phyloP scores from a whole-genome alignment of 2,329 filamentous ascomycete species.

The Pseudogymnoascus destructans region DNA sequence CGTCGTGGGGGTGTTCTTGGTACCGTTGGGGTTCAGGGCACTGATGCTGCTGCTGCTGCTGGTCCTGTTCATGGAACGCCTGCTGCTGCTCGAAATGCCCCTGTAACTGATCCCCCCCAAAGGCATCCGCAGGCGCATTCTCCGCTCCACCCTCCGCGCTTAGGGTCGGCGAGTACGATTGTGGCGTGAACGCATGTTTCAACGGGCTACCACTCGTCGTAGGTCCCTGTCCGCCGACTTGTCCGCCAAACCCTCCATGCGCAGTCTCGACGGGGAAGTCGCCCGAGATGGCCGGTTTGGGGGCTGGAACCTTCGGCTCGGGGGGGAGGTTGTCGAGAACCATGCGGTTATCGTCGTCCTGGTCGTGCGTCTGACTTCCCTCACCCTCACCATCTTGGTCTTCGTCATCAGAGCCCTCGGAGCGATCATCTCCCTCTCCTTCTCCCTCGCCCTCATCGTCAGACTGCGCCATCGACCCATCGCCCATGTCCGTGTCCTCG shows the following conservation, averaged over 20 bases:
- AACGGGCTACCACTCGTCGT: background rate
- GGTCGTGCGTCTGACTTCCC: background rate
- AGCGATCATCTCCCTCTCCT: constrained; percentile 34
- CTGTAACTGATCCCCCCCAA: background rate
- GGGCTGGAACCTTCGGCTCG: background rate
- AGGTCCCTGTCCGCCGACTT: background rate
- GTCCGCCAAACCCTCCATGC: background rate
- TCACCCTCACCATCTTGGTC: constrained; percentile 8
- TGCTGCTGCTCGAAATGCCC: background rate
- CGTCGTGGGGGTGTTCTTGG: background rate
- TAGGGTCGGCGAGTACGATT: background rate
- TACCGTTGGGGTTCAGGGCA: background rate
- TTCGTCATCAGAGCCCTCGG: constrained; percentile 18
- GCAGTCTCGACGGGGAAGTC: background rate
- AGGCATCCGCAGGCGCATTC: background rate
- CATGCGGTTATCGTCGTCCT: background rate
- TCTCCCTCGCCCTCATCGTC: constrained; percentile 31
- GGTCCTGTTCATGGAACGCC: background rate
- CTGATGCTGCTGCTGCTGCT: background rate
- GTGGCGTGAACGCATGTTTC: background rate
- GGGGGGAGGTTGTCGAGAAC: background rate
- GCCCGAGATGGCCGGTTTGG: background rate
- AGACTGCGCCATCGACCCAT: constrained; percentile 21
- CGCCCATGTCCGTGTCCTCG: constrained; percentile 26
- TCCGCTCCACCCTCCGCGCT: background rate